A percentile compares a stretch with the other conserved stretches of the same genome.
phyloP scores from a whole-genome alignment of 352 stramenopile species.

The Phytophthora pluvialis region DNA sequence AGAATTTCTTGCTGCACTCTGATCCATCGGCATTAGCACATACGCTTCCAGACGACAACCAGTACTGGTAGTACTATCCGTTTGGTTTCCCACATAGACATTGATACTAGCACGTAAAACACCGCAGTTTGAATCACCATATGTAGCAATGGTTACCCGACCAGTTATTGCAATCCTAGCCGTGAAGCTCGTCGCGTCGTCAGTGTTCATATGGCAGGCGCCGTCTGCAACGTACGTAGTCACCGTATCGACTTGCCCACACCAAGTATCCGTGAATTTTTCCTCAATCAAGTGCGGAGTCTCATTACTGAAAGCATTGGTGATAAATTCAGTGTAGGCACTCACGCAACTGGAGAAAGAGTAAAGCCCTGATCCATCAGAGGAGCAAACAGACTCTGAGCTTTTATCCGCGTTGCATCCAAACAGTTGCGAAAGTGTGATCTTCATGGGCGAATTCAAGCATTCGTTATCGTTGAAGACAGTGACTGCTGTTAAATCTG shows the following conservation, averaged over 20 bases:
- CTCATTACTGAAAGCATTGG: slow-evolving; percentile 1
- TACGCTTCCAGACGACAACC: background rate
- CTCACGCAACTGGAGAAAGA: slow-evolving; percentile 3
- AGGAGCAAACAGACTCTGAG: background rate
- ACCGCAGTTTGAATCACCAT: slow-evolving; percentile 1
- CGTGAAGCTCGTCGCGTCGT: slow-evolving; percentile 8
- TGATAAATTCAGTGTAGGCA: background rate
- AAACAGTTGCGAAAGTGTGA: slow-evolving; percentile 3
- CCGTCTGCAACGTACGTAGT: background rate
- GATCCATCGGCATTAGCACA: slow-evolving; percentile 1
- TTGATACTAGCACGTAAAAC: background rate
- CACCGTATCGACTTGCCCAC: background rate
- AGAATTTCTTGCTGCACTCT: slow-evolving; percentile 9
- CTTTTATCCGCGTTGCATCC: slow-evolving; percentile 4
- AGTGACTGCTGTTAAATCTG: slow-evolving; percentile 9
- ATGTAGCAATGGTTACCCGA: background rate
- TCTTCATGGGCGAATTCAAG: background rate
- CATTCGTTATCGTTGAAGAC: slow-evolving; percentile 1
- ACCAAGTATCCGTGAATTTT: slow-evolving; percentile 5
- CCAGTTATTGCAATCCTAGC: background rate
- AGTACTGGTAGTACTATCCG: background rate
- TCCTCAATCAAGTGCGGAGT: slow-evolving; percentile 17
- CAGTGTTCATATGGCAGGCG: slow-evolving; percentile 5
- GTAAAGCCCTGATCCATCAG: background rate
- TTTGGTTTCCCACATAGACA: background rate